phyloP scores from a whole-genome alignment of 139 green algal species.

The Asterochloris sp. region DNA sequence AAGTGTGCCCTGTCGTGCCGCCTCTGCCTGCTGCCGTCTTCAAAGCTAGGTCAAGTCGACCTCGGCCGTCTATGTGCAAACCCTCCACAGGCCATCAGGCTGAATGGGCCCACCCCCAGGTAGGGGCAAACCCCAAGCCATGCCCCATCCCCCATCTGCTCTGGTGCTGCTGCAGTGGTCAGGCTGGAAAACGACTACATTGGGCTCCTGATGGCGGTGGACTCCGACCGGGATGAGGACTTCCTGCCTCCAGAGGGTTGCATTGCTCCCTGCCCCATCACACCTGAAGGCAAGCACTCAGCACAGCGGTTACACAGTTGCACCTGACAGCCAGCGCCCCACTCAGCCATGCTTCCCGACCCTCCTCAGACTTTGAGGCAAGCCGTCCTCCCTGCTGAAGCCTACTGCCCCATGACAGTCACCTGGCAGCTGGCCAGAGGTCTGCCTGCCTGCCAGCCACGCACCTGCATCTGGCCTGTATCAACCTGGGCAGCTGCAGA shows the following conservation, averaged over 20 bases:
- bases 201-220: constrained; percentile 11
- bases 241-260: constrained; percentile 18
- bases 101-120: neutral
- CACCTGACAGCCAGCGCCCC: too few species aligned
- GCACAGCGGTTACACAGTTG: neutral
- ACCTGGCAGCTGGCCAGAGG: neutral
- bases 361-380: neutral
- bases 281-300: neutral
- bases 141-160: too few species aligned
- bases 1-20: too few species aligned
- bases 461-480: neutral
- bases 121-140: too few species aligned
- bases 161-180: neutral
- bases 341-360: too few species aligned
- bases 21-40: too few species aligned
- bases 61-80: neutral
- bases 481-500: neutral
- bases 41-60: neutral
- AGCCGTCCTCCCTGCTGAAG: neutral
- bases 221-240: constrained; percentile 14
- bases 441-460: neutral
- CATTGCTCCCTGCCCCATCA: neutral
- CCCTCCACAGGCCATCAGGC: too few species aligned
- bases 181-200: constrained; percentile 4
- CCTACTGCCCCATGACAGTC: neutral